phyloP scores from a whole-genome alignment of 805 yeast species.

The Komagataella pastoris region DNA sequence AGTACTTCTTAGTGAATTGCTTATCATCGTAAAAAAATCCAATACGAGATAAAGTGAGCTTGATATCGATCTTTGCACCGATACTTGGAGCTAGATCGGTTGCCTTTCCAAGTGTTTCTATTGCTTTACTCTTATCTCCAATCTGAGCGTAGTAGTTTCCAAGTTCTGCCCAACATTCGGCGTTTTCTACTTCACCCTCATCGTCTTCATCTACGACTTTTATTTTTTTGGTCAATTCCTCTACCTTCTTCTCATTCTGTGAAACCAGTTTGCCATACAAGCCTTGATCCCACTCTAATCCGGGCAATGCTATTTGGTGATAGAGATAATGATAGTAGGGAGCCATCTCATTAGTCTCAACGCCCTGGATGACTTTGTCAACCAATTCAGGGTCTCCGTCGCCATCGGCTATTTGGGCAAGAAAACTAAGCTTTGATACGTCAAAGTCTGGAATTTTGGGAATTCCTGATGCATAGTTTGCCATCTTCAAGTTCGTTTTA shows the following conservation, averaged over 20 bases:
- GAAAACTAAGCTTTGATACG: slow-evolving; percentile 71
- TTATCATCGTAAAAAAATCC: slow-evolving; percentile 87
- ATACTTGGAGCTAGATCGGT: slow-evolving; percentile 70
- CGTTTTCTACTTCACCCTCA: slow-evolving; percentile 78
- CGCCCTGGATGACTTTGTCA: slow-evolving; percentile 33
- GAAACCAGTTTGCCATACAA: slow-evolving; percentile 36
- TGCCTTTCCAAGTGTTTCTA: slow-evolving; percentile 54
- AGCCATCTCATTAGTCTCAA: slow-evolving; percentile 54
- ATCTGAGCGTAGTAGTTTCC: slow-evolving; percentile 83
- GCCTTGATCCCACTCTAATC: slow-evolving; percentile 44
- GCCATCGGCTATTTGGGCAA: slow-evolving; percentile 20
- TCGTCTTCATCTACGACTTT: slow-evolving; percentile 47
- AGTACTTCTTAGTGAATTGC: slow-evolving; percentile 49
- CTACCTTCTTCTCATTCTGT: slow-evolving; percentile 43
- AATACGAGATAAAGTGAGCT: slow-evolving; percentile 68
- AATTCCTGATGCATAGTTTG: slow-evolving; percentile 30
- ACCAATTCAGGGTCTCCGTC: slow-evolving; percentile 27
- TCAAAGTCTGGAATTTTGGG: slow-evolving; percentile 68
- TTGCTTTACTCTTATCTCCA: slow-evolving; percentile 69
- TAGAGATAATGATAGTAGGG: slow-evolving; percentile 70
- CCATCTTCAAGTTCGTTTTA: slow-evolving; percentile 11
- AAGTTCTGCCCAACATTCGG: slow-evolving; percentile 62
- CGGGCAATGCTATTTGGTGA: slow-evolving; percentile 24
- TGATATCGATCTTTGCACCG: slow-evolving; percentile 82
- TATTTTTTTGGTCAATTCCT: slow-evolving; percentile 38